Evolutionary conservation across 441 rosid species (phyloP).

Genomic region (Gossypium gossypioides): DNA sequence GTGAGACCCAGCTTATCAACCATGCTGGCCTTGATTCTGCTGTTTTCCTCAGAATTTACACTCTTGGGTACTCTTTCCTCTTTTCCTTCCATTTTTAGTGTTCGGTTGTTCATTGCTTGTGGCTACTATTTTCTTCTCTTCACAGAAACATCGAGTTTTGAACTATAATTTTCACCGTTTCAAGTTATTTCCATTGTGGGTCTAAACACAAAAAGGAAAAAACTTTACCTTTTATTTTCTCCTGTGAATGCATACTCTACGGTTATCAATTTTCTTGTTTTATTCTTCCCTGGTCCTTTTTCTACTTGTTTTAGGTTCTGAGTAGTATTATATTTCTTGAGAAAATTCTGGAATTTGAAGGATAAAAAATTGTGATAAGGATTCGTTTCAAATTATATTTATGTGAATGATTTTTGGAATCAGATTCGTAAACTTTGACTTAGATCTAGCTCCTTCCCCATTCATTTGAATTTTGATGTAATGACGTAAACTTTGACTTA

Average conservation of each 20-base stretch:
- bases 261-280: constrained; percentile 3
- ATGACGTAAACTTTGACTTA: neutral
- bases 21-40: constrained; percentile 99
- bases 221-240: neutral
- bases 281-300: neutral
- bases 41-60: constrained; percentile 72
- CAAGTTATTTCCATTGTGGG: neutral
- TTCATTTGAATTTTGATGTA: neutral
- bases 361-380: neutral
- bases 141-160: neutral
- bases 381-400: neutral
- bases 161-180: neutral
- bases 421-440: neutral
- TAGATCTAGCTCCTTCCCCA: neutral
- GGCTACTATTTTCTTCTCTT: neutral
- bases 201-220: neutral
- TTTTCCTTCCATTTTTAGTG: neutral
- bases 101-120: neutral
- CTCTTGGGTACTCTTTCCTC: constrained; percentile 57
- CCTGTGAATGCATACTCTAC: neutral
- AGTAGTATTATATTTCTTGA: neutral
- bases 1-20: constrained; percentile 57
- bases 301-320: neutral
- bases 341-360: constrained; percentile 2
- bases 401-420: neutral